Evolutionary conservation across 176 grass and related monocot species (phyloP).

Genomic region (Tillandsia fasciculata): DNA sequence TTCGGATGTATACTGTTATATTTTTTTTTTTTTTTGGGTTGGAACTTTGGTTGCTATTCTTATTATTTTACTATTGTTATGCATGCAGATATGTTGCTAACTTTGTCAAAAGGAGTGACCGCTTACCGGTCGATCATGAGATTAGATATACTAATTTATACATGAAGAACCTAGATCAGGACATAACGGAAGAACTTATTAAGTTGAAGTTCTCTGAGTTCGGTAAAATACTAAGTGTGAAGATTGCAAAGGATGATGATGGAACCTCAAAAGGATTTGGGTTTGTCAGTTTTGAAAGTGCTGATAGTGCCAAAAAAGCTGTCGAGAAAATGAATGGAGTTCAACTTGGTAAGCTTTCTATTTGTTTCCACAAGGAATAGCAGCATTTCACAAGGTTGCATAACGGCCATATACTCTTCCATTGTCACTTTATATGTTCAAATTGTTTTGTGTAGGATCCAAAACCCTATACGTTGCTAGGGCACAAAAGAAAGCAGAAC

Average conservation of each 20-base stretch:
- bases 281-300: slow-evolving; percentile 61
- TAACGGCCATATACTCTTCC: background rate
- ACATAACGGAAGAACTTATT: slow-evolving; percentile 73
- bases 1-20: background rate
- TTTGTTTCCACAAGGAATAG: background rate
- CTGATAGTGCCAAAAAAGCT: slow-evolving; percentile 59
- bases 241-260: slow-evolving; percentile 50
- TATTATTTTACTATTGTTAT: background rate
- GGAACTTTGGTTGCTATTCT: background rate
- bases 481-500: slow-evolving; percentile 83
- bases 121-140: slow-evolving; percentile 25
- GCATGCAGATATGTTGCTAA: slow-evolving; percentile 46
- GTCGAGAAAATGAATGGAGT: slow-evolving; percentile 64
- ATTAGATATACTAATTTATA: slow-evolving; percentile 72
- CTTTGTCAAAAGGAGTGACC: slow-evolving; percentile 67
- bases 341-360: slow-evolving; percentile 43
- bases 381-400: background rate
- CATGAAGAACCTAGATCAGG: slow-evolving; percentile 78
- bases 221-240: slow-evolving; percentile 46
- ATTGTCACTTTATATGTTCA: background rate
- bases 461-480: slow-evolving; percentile 66
- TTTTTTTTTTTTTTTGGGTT: background rate
- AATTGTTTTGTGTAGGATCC: slow-evolving; percentile 37
- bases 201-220: slow-evolving; percentile 63
- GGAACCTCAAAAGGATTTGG: slow-evolving; percentile 74